Base-by-base conservation (phyloP, 306 rosid species). In the Arachis stenosperma region DNA sequence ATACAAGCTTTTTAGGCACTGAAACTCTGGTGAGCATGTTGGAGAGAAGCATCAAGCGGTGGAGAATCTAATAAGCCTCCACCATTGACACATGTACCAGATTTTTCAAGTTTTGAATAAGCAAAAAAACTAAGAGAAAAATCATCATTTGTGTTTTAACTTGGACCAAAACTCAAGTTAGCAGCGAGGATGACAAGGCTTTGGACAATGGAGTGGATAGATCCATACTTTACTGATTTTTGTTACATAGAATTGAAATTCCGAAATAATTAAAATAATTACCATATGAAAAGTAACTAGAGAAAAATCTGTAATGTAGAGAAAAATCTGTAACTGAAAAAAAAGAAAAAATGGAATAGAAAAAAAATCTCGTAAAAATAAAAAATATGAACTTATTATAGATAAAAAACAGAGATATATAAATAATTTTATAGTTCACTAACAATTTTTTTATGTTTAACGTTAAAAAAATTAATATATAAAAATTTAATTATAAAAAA, bases 1-100 rank as follows among this genome's bases (percentile, higher is more conserved):
- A 81, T 10, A 39, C 68, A 30, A 76, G 79, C 30, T 8, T 62
- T 50, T 64, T 74, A 39, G 74, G 84, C 79, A 65, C 71, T 67
- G 86, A 78, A 65, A 83, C 85, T 62, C 83, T 86, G 58, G 52
- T 70, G 75, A 88, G 88, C 54, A 86, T 82, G 55, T 65, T 81
- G 68, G 85, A 75, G 77, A 86, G 79, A 55, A 81, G 69, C 75
- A 71, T 27, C 71, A 82, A 84, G 78, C 69, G 85, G 51, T 78
- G 76, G 43, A 81, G 77, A 77, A 41, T 79, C 59, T 84, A 86
- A 78, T 67, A 75, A 75, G 56, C 39, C 39, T 64, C 42, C 55
- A 60, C 55, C 67, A 75, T 61, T 61, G 76, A 66, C 72, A 76
- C 61, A 61, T 61, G 59, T 61, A 27, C 57, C 41, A 68, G 46